These are phyloP conservation scores for Sarocladium oryzae DNA, from an alignment of 2,329 filamentous ascomycete species.

Conservation along the genomic window DNA sequence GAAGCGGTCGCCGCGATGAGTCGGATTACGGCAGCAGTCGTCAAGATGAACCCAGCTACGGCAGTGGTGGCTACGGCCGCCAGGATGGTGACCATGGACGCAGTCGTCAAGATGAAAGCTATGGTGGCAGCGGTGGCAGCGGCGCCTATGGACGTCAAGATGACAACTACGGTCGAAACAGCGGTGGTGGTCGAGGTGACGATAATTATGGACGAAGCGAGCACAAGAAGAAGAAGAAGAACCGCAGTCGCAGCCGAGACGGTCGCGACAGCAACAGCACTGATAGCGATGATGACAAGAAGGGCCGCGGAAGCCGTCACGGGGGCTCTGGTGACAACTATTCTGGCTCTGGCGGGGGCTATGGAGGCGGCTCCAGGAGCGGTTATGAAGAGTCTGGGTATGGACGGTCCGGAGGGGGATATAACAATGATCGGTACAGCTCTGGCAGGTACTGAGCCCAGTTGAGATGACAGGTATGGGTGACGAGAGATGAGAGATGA, in stretches of 20 bases:
- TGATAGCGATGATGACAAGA: conserved; percentile 7
- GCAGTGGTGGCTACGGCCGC: conserved; percentile 13
- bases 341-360: conserved; percentile 13
- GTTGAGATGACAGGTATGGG: not conserved
- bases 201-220: conserved; percentile 17
- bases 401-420: conserved; percentile 14
- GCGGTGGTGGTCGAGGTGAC: conserved; percentile 17
- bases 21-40: conserved; percentile 8
- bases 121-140: conserved; percentile 18
- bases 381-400: conserved; percentile 15
- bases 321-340: conserved; percentile 20
- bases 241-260: not conserved
- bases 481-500: not conserved
- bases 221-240: conserved; percentile 8
- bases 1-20: conserved; percentile 4
- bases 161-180: conserved; percentile 17
- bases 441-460: not conserved
- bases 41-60: conserved; percentile 10
- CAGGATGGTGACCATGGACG: conserved; percentile 11
- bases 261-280: not conserved
- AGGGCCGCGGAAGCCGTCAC: conserved; percentile 8
- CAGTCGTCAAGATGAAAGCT: conserved; percentile 13
- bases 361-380: conserved; percentile 11
- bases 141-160: conserved; percentile 14
- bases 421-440: conserved; percentile 4